Base-by-base conservation (phyloP, 148 eudicot genomes). In the Selenicereus undatus region DNA sequence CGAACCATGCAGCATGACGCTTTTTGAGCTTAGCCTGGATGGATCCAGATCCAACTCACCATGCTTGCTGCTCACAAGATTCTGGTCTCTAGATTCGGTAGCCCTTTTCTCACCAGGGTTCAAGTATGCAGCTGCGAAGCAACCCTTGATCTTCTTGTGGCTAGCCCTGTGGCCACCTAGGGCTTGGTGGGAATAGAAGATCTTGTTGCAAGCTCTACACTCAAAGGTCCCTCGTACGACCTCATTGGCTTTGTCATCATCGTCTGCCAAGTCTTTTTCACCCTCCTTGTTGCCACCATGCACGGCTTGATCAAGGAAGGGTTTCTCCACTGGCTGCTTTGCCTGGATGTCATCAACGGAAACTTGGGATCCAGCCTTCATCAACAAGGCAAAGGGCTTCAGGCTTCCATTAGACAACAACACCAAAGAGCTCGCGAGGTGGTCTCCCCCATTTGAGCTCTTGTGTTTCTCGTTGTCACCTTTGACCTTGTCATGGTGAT, bases 161-260 rank as follows among this genome's bases (percentile, higher is more conserved):
- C 91, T 87, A 21, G 91, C 90, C 83, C 91, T 84, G 39, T 89
- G 91, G 5, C 91, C 91, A 30, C 90, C 90, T 30, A 89, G 76
- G 13, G 88, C 91, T 74, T 89, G 91, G 81, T 87, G 88, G 30
- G 91, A 89, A 58, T 64, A 84, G 68, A 87, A 89, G 11, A 85
- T 82, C 77, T 89, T 89, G 71, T 84, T 89, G 84, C 90, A 89
- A 56, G 84, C 87, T 75, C 84, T 86, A 74, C 91, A 89, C 73
- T 87, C 87, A 66, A 88, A 89, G 68, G 68, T 64, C 29, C 68
- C 68, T 24, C 68, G n/a, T 24, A 64, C 68, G 13, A 64, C 68
- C 68, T 64, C 68, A 64, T 64, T n/a, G 68, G 8, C 68, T 22
- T 24, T 22, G 29, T 64, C 68, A n/a, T 64, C 68, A n/a, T 64